phyloP scores from a whole-genome alignment of 2,329 filamentous ascomycete genomes.

The Aspergillus fumigatus region DNA sequence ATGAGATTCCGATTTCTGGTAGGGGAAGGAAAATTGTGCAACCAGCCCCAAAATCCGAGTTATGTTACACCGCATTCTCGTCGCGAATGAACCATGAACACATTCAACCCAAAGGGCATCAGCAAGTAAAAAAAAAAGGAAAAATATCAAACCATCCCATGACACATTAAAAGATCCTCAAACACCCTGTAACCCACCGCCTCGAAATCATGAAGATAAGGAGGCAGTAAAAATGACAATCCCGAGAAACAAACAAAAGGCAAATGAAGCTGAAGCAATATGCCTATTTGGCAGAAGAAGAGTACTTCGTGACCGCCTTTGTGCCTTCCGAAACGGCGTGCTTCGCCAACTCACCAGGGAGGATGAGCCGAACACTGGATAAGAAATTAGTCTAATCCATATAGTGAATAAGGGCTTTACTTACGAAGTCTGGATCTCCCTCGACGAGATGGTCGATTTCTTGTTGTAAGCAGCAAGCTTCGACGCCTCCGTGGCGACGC shows the following conservation, averaged over 20 bases:
- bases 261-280: slow-evolving; percentile 54
- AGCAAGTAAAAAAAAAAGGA: slow-evolving; percentile 12
- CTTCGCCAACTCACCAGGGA: slow-evolving; percentile 98
- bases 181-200: slow-evolving; percentile 44
- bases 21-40: slow-evolving; percentile 27
- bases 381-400: slow-evolving; percentile 21
- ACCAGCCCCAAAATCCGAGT: slow-evolving; percentile 36
- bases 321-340: slow-evolving; percentile 99
- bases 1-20: slow-evolving; percentile 35
- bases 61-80: slow-evolving; percentile 45
- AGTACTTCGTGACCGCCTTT: slow-evolving; percentile 99
- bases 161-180: slow-evolving; percentile 45
- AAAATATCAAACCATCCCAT: slow-evolving; percentile 45
- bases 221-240: slow-evolving; percentile 41
- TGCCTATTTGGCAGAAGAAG: slow-evolving; percentile 95
- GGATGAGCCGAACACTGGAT: slow-evolving; percentile 76
- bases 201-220: slow-evolving; percentile 41
- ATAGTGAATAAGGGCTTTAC: slow-evolving; percentile 23
- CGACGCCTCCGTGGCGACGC: slow-evolving; percentile 95
- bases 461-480: slow-evolving; percentile 99
- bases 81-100: slow-evolving; percentile 41
- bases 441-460: slow-evolving; percentile 99
- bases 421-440: slow-evolving; percentile 96
- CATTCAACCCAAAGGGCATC: slow-evolving; percentile 36
- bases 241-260: slow-evolving; percentile 53